phyloP scores from a whole-genome alignment of 345 rosid genomes.

The Ailanthus altissimus region DNA sequence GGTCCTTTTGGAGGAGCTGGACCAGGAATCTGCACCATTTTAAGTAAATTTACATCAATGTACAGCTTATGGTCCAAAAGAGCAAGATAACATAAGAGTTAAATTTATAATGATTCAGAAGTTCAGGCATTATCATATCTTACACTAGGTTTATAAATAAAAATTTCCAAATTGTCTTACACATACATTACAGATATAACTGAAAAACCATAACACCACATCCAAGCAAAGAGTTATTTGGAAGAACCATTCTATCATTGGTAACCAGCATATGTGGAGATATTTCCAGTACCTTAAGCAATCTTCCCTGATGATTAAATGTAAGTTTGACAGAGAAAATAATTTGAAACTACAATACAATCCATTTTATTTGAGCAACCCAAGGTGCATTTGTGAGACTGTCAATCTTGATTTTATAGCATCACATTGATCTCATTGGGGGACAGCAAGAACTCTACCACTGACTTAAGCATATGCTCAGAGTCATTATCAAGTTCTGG shows the following conservation, averaged over 20 bases:
- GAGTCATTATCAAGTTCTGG: not conserved
- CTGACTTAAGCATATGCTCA: not conserved
- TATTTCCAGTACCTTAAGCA: not conserved
- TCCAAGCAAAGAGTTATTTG: not conserved
- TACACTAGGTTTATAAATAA: no score
- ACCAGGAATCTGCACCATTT: slow-evolving; percentile 69
- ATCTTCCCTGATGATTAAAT: not conserved
- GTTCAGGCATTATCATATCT: no score
- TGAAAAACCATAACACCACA: not conserved
- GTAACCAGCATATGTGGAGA: no score
- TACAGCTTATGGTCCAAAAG: not conserved
- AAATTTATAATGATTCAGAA: not conserved
- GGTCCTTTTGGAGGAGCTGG: slow-evolving; percentile 64
- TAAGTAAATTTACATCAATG: slow-evolving; percentile 6
- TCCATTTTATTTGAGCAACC: not conserved
- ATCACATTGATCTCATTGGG: not conserved
- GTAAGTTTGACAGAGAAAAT: not conserved
- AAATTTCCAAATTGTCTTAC: not conserved
- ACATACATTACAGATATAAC: not conserved
- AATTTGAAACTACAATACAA: not conserved
- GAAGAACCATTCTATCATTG: not conserved
- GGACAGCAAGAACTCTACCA: not conserved
- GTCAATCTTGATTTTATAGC: not conserved
- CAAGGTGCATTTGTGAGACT: not conserved
- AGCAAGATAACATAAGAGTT: no score